Evolutionary conservation across 169 alveolate species (phyloP).

Genomic region (Eimeria tenella): DNA sequence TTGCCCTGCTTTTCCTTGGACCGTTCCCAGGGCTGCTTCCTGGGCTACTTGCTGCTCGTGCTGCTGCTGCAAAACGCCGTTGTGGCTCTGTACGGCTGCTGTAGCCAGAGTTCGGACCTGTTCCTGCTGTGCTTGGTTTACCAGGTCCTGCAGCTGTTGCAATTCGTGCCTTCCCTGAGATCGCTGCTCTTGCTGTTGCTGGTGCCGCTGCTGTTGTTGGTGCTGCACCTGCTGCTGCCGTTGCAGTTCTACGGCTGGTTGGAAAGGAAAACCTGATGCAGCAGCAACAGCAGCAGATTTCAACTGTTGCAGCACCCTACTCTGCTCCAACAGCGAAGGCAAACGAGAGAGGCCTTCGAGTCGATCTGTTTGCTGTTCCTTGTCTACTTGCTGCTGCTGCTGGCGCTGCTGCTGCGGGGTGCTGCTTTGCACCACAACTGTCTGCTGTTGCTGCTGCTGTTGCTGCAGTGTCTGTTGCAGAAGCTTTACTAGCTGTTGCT

Average conservation of each 20-base stretch:
- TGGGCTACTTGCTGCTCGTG: neutral
- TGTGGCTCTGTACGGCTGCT: neutral
- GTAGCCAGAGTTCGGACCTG: neutral
- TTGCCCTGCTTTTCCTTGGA: neutral
- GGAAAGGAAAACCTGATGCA: neutral
- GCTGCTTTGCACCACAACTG: neutral
- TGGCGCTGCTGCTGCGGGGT: neutral
- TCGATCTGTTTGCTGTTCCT: conserved; percentile 60
- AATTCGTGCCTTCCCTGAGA: neutral
- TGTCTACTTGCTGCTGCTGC: conserved; percentile 32
- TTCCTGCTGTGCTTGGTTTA: neutral
- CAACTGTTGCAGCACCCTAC: neutral
- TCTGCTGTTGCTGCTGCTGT: conserved; percentile 28
- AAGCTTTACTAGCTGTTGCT: neutral
- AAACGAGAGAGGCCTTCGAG: conserved; percentile 53
- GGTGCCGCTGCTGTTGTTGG: conserved; percentile 37
- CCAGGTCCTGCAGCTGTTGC: neutral
- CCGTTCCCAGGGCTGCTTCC: neutral
- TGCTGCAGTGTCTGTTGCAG: conserved; percentile 36
- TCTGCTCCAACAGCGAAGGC: conserved; percentile 15
- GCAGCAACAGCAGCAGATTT: conserved; percentile 11
- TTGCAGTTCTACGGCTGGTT: neutral
- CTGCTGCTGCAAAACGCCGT: neutral
- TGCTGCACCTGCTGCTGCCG: conserved; percentile 6
- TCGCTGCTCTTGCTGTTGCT: conserved; percentile 11